Evolutionary conservation across 805 yeast species (phyloP), one percentile per base, ranked within the genome.

Genomic region (Teunomyces stri): DNA sequence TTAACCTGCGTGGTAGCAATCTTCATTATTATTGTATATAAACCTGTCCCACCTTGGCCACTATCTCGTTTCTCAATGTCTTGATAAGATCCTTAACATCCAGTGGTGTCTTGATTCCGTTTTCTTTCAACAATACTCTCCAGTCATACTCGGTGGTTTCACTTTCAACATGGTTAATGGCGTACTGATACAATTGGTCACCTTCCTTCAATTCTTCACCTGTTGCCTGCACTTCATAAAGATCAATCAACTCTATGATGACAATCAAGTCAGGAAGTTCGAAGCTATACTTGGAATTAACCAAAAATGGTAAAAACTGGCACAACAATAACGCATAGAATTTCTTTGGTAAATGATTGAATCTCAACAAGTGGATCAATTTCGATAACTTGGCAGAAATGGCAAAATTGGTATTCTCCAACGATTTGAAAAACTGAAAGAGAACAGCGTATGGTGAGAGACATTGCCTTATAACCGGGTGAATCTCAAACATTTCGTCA

Each of bases 391-490:
- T 62, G 11, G 69, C 52, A 37, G 73, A 54, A 5, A 73, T 60
- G 4, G 51, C 37, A 36, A 55, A 53, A 22, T 47, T 39, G 9
- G 43, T 13, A 7, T 44, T 34, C 25, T 48, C 51, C 9, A 68
- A 43, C 1, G 65, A 60, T 13, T 65, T 64, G 59, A 76, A 75
- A 55, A 78, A 81, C 50, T 76, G 76, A 49, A 72, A 70, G 20
- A 87, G 67, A 0, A 84, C 79, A 1, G 85, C 89, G 59, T 85
- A 82, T 40, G 94, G 94, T 4, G 92, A 68, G 43, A 87, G 61
- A 21, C 86, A 77, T 61, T 86, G 91, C 53, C 82, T 77, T 56
- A 87, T 72, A 1, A 81, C 71, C 12, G 88, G 82, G 35, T 81
- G 75, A 11, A 79, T 67, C 15, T 65, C 60, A 37, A 64, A 51